Base-by-base conservation (phyloP, 805 yeast species). In the Kuraishia ogatae region DNA sequence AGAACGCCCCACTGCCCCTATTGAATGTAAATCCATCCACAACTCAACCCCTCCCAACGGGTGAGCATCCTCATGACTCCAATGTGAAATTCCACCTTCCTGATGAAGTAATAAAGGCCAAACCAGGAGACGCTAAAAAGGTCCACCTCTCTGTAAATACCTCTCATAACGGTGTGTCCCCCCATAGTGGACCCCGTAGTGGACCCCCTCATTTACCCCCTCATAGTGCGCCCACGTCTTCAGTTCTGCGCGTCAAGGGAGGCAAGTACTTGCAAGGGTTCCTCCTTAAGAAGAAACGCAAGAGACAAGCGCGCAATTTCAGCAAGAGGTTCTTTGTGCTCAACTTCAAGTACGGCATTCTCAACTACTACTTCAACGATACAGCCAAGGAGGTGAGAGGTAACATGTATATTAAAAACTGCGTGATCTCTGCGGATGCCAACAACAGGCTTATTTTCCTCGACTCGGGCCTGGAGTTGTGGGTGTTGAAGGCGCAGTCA, bases 391-490 rank as follows among this genome's bases (percentile, higher is more conserved):
- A 84, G 60, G 77, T 89, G 51, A 78, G 98, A 55, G 99, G 99
- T 55, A 91, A 89, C 64, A 90, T 94, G 89, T 96, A 93, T 43
- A 82, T 94, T 52, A 82, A 80, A 54, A 78, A 87, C 51, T 84
- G 96, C 2, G 87, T 87, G n/a, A 83, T 94, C 1, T 81, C 92
- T 55, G 96, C 96, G 0, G 85, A 85, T 62, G 76, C 81, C 24
- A 79, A 80, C 56, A 80, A 82, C 23, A 71, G 81, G 54, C 85
- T 88, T 62, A 83, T 94, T 49, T 83, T 86, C 50, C 79, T 94
- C 56, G 97, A 94, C 67, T 90, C 97, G 0, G 98, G 98, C 2
- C 84, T 93, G 83, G 98, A 93, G 66, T 84, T 88, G 10, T 93
- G 98, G 98, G 83, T 82, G 46, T 74, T 93, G 57, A 89, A 87